Evolutionary conservation across 148 eudicot genomes (phyloP), one percentile per base, ranked within the genome.

Genomic region (Spergularia marina): DNA sequence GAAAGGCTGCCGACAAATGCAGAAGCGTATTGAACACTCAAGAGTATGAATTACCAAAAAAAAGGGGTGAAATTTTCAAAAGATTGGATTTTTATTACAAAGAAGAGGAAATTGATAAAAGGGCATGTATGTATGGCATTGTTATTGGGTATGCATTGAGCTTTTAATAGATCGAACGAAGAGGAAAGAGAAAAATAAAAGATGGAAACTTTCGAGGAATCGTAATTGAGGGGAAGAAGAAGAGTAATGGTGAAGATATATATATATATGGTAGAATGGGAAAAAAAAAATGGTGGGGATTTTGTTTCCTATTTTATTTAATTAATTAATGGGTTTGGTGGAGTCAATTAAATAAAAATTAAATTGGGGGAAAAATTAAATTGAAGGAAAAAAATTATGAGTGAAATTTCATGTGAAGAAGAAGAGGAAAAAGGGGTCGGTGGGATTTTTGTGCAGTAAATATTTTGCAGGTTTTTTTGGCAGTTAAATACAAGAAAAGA

Each of bases 71-170:
- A 36, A 30, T 0, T 2, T 30, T 30, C 2, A 30, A 14, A 40
- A 41, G 44, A 54, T 30, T 52, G 51, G 53, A 74, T 30, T 64
- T 25, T 62, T 10, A 74, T 39, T 73, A 49, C 0, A 49, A 15
- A 49, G 54, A 12, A 25, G 39, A 51, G 13, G 34, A 47, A 52
- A 39, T 44, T 14, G 58, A 52, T 4, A 62, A 63, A 13, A 17
- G 68, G 76, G 76, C 62, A 51, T 62, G 49, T 17, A 7, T 63
- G 17, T 52, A 23, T 54, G 60, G 4, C 77, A 64, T 74, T 52
- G 44, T 63, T 21, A 53, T 47, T 36, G 25, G 30, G 49, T 44
- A 53, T n/a, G 21, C 7, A 17, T 11, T 25, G 69, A 54, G 18
- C 14, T 15, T 66, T 75, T 65, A 64, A 52, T 44, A 44, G 49